Percentiles rank a stretch among this genome's conserved stretches.
Evolutionary conservation across 2,329 filamentous ascomycete genomes (phyloP).

Genomic region (Trichoderma pleuroti): DNA sequence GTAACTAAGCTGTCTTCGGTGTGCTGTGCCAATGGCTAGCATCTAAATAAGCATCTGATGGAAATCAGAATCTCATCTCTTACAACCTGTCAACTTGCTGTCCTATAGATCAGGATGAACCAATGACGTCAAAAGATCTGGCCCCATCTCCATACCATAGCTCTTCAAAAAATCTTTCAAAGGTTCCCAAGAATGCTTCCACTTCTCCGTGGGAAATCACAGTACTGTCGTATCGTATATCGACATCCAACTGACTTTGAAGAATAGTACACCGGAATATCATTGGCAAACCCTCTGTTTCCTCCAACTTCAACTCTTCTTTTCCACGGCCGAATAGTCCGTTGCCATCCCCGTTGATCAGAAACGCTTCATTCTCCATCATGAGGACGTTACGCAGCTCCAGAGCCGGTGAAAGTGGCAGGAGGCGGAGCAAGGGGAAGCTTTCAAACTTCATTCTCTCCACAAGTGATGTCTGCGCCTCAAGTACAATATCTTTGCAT

Average conservation of each 20-base stretch:
- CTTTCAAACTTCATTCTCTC: not conserved
- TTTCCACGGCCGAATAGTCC: not conserved
- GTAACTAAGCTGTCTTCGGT: not conserved
- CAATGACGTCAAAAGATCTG: not conserved
- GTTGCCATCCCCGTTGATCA: not conserved
- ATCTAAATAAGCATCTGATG: not conserved
- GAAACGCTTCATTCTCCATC: not conserved
- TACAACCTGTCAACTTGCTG: not conserved
- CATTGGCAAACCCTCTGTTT: not conserved
- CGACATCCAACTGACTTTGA: not conserved
- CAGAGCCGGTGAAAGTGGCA: not conserved
- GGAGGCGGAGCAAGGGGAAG: not conserved
- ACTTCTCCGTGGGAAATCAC: not conserved
- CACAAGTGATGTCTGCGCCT: not conserved
- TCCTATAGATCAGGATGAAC: not conserved
- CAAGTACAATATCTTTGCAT: not conserved
- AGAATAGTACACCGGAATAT: not conserved
- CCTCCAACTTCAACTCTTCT: constrained; percentile 2
- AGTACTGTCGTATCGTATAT: not conserved
- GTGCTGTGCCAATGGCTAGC: not conserved
- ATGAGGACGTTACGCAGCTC: not conserved
- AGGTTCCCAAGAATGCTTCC: not conserved
- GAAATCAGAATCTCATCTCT: not conserved
- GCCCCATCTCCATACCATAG: not conserved
- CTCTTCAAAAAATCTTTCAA: not conserved